Conservation (phyloP, 2,329 filamentous ascomycete species). For the Aphanoascus verrucosus region DNA sequence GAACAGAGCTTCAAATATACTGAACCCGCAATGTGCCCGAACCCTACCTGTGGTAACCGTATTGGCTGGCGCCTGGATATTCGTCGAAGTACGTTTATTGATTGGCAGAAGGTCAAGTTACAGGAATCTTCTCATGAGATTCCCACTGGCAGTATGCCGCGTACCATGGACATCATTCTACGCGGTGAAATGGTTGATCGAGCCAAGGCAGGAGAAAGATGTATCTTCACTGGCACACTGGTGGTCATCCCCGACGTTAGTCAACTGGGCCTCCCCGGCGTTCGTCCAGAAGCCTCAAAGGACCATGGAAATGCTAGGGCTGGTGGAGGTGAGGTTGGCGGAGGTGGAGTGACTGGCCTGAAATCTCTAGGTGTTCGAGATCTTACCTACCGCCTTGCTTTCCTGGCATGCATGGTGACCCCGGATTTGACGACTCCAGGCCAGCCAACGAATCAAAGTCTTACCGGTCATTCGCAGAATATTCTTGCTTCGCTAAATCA, state of each 20-base stretch:
- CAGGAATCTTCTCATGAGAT: slow-evolving; percentile 99
- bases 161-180: slow-evolving; percentile 93
- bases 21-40: slow-evolving; percentile 91
- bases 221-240: slow-evolving; percentile 89
- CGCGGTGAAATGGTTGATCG: slow-evolving; percentile 95
- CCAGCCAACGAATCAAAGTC: slow-evolving; percentile 56
- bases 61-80: slow-evolving; percentile 95
- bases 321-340: slow-evolving; percentile 58
- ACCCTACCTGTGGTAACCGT: slow-evolving; percentile 74
- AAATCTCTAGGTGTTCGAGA: slow-evolving; percentile 91
- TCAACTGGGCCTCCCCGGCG: slow-evolving; percentile 80
- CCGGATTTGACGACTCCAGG: slow-evolving; percentile 76
- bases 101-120: slow-evolving; percentile 97
- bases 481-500: slow-evolving; percentile 77
- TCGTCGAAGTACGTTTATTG: slow-evolving; percentile 90
- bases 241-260: slow-evolving; percentile 97
- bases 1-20: slow-evolving; percentile 98
- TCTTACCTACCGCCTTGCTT: slow-evolving; percentile 90
- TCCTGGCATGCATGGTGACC: slow-evolving; percentile 90
- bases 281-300: slow-evolving; percentile 69
- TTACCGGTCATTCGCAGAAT: slow-evolving; percentile 66
- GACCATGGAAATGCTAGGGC: slow-evolving; percentile 68
- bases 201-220: slow-evolving; percentile 95
- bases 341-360: slow-evolving; percentile 73
- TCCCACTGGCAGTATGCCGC: slow-evolving; percentile 94